These are phyloP conservation scores for Uronychia setigera DNA, from an alignment of 73 alveolate species.

Conservation along the genomic window DNA sequence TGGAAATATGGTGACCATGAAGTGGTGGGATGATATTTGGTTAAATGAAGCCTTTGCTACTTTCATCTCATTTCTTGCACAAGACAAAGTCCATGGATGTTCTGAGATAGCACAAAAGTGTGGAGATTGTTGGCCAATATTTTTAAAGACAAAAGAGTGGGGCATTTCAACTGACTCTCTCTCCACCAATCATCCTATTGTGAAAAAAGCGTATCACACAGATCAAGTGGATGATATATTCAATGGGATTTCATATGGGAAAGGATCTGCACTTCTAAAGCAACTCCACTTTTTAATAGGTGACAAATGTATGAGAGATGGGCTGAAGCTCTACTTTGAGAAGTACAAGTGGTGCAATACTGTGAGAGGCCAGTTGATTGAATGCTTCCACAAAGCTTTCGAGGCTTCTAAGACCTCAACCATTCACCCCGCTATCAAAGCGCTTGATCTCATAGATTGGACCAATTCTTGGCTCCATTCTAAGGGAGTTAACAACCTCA, in stretches of 20 bases:
- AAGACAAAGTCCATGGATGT: slow-evolving; percentile 55
- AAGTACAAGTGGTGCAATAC: slow-evolving; percentile 90
- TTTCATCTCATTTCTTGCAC: slow-evolving; percentile 64
- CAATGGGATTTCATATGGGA: slow-evolving; percentile 97
- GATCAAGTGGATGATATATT: slow-evolving; percentile 87
- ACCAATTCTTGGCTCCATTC: slow-evolving; percentile 77
- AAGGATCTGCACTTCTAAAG: slow-evolving; percentile 95
- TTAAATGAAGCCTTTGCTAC: slow-evolving; percentile 98
- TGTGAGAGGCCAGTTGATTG: slow-evolving; percentile 79
- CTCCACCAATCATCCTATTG: slow-evolving; percentile 95
- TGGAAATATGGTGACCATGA: slow-evolving; percentile 97
- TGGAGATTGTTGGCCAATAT: slow-evolving; percentile 79
- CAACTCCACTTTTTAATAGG: slow-evolving; percentile 92
- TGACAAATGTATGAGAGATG: slow-evolving; percentile 78
- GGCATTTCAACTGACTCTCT: slow-evolving; percentile 91
- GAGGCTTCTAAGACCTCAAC: slow-evolving; percentile 20
- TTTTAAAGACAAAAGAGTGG: slow-evolving; percentile 87
- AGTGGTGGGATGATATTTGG: slow-evolving; percentile 99
- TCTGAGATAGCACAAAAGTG: slow-evolving; percentile 52
- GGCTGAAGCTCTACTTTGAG: slow-evolving; percentile 85
- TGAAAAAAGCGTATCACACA: slow-evolving; percentile 40
- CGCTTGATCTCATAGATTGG: slow-evolving; percentile 48
- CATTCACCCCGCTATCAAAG: too few species aligned
- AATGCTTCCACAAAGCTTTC: slow-evolving; percentile 62
- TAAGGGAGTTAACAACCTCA: slow-evolving; percentile 72